These are phyloP conservation scores for Suillus luteus DNA, from an alignment of 768 basidiomycete species.

Conservation along the genomic window DNA sequence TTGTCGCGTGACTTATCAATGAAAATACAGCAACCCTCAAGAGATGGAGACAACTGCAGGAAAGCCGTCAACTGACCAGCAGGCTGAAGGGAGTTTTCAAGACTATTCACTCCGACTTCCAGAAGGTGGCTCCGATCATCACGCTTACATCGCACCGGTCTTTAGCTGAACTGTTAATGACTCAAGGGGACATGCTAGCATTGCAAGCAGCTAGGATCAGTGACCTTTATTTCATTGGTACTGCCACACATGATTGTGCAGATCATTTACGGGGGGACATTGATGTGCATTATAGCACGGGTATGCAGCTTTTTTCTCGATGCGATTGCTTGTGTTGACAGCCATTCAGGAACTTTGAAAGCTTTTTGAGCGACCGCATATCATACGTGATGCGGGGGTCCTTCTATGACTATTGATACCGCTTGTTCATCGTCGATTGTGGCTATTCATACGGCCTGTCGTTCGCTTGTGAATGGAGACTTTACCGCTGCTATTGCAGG, in stretches of 20 bases:
- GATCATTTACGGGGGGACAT: constrained; percentile 63
- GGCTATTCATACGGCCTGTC: constrained; percentile 68
- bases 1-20: too few species aligned
- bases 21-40: too few species aligned
- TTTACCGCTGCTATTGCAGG: constrained; percentile 71
- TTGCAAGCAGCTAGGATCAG: too few species aligned
- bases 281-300: constrained; percentile 74
- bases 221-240: constrained; percentile 57
- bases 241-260: constrained; percentile 67
- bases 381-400: constrained; percentile 72
- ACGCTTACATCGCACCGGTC: too few species aligned
- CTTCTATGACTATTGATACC: constrained; percentile 72
- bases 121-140: too few species aligned
- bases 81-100: too few species aligned
- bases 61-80: too few species aligned
- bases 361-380: constrained; percentile 73
- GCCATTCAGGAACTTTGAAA: constrained; percentile 55
- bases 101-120: too few species aligned
- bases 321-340: background rate
- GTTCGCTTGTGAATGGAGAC: constrained; percentile 63
- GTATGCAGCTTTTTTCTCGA: constrained; percentile 33
- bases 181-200: too few species aligned
- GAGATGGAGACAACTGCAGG: too few species aligned
- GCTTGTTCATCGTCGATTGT: constrained; percentile 74
- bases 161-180: too few species aligned